A percentile compares a stretch with the other conserved stretches of the same genome.
These are phyloP conservation scores for Pyricularia pennisetigena DNA, from an alignment of 2,329 filamentous ascomycete species.

Conservation along the genomic window DNA sequence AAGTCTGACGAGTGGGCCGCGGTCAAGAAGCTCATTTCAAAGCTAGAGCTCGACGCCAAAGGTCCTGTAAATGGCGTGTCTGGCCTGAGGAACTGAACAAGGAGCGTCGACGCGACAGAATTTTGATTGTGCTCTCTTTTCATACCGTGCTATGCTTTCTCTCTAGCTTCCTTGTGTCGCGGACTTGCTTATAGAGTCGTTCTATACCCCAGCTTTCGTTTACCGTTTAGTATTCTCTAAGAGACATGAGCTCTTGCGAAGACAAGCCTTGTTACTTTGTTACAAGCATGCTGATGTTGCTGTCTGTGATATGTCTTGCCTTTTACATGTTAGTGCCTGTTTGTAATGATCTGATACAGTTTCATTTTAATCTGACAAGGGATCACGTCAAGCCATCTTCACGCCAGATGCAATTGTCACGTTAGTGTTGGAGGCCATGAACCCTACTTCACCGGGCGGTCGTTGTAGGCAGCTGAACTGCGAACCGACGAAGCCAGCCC, in stretches of 20 bases:
- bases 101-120: not conserved
- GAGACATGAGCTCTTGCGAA: not conserved
- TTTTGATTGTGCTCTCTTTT: not conserved
- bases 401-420: not conserved
- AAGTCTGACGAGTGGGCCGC: constrained; percentile 86
- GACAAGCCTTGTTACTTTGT: not conserved
- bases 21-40: constrained; percentile 80
- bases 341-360: not conserved
- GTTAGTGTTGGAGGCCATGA: not conserved
- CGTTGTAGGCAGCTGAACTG: no score
- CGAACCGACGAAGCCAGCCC: not conserved
- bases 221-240: not conserved
- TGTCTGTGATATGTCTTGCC: not conserved
- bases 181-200: not conserved
- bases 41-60: constrained; percentile 47
- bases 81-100: not conserved
- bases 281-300: not conserved
- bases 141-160: not conserved
- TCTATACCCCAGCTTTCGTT: not conserved
- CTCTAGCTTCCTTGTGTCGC: not conserved
- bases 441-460: no score
- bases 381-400: not conserved
- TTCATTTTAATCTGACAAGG: not conserved
- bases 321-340: not conserved
- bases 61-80: constrained; percentile 38